Conservation (phyloP, 2,329 filamentous ascomycete genomes). For the Pseudogymnoascus sp. region DNA sequence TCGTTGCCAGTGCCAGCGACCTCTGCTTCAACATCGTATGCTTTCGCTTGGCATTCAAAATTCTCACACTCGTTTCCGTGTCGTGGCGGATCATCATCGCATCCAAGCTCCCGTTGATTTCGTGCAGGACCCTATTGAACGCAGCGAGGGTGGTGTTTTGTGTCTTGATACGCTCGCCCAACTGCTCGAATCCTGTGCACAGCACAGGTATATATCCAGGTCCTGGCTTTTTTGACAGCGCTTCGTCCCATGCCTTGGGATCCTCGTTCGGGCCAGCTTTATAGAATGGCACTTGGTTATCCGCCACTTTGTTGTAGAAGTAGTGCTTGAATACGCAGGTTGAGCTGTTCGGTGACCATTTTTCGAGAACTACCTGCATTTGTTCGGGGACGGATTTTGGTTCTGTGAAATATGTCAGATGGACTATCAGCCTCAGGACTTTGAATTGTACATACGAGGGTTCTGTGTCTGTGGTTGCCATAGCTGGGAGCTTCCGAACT, state of each 20-base stretch:
- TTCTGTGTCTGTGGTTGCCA: slow-evolving; percentile 24
- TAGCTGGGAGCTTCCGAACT: slow-evolving; percentile 17
- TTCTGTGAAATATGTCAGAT: slow-evolving; percentile 32
- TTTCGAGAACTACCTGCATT: slow-evolving; percentile 58
- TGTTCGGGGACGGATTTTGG: slow-evolving; percentile 70
- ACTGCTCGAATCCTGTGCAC: slow-evolving; percentile 61
- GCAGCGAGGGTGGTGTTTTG: slow-evolving; percentile 61
- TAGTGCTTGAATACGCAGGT: slow-evolving; percentile 73
- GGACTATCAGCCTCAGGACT: neutral
- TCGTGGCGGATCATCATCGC: slow-evolving; percentile 69
- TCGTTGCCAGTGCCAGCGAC: slow-evolving; percentile 65
- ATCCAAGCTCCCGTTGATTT: slow-evolving; percentile 67
- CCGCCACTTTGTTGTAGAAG: slow-evolving; percentile 79
- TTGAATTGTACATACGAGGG: slow-evolving; percentile 20
- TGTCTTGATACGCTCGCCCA: slow-evolving; percentile 62
- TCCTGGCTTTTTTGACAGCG: slow-evolving; percentile 68
- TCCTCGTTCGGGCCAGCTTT: slow-evolving; percentile 62
- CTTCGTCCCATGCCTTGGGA: slow-evolving; percentile 74
- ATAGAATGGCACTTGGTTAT: slow-evolving; percentile 67
- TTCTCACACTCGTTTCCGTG: slow-evolving; percentile 64
- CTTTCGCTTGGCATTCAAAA: slow-evolving; percentile 61
- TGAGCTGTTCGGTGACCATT: slow-evolving; percentile 62
- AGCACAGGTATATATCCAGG: slow-evolving; percentile 69
- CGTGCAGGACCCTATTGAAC: slow-evolving; percentile 65
- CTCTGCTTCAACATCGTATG: slow-evolving; percentile 66